Conservation (phyloP, 208 protist genomes). For the Borovskyia barvae region DNA sequence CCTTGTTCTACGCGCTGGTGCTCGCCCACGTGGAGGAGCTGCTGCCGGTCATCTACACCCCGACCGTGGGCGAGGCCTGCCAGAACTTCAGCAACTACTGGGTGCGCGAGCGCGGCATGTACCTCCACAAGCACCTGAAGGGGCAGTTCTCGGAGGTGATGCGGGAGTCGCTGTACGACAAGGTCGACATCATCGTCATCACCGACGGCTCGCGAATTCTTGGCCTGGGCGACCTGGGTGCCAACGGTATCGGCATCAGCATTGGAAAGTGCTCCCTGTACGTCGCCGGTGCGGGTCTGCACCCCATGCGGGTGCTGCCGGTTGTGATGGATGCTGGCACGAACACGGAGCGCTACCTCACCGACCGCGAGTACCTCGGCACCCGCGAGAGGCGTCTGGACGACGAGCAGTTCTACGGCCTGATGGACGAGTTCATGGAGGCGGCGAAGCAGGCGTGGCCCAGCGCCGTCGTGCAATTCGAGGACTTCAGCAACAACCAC, state of each 20-base stretch:
- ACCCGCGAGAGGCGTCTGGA: slow-evolving; percentile 56
- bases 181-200: slow-evolving; percentile 94
- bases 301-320: slow-evolving; percentile 85
- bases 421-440: slow-evolving; percentile 94
- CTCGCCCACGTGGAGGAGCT: slow-evolving; percentile 66
- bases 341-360: slow-evolving; percentile 82
- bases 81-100: slow-evolving; percentile 86
- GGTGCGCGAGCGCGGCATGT: slow-evolving; percentile 85
- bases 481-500: slow-evolving; percentile 96
- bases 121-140: slow-evolving; percentile 79
- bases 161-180: slow-evolving; percentile 59
- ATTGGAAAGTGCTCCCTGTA: slow-evolving; percentile 95
- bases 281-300: slow-evolving; percentile 86
- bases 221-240: slow-evolving; percentile 92
- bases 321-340: slow-evolving; percentile 91
- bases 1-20: slow-evolving; percentile 78
- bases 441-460: slow-evolving; percentile 83
- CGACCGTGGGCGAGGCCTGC: slow-evolving; percentile 93
- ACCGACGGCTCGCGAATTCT: slow-evolving; percentile 96
- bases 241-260: slow-evolving; percentile 95
- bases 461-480: slow-evolving; percentile 90
- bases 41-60: slow-evolving; percentile 89
- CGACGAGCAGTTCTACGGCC: slow-evolving; percentile 79
- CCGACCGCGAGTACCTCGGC: slow-evolving; percentile 86
- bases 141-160: slow-evolving; percentile 84